A percentile compares a stretch with the other conserved stretches of the same genome.
These are phyloP conservation scores for Pinus taeda DNA, from an alignment of 75 land plant genomes.

Conservation along the genomic window DNA sequence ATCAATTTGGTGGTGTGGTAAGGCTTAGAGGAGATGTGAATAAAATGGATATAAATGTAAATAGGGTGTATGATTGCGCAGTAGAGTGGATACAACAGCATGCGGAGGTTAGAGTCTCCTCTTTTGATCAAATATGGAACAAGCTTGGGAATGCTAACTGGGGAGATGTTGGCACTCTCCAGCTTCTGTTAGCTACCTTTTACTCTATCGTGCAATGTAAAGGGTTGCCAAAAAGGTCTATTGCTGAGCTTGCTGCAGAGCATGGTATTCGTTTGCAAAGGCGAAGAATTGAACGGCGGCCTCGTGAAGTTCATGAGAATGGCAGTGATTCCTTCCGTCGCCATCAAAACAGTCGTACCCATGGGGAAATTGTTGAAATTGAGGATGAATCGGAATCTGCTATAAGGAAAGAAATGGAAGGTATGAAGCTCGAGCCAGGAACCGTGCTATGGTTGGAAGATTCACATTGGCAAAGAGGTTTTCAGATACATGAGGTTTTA, in stretches of 20 bases:
- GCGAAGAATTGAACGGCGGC: conserved; percentile 51
- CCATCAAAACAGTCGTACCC: conserved; percentile 23
- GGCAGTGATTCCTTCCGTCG: conserved; percentile 24
- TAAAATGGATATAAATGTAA: conserved; percentile 48
- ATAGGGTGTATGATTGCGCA: conserved; percentile 42
- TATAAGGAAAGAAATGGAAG: conserved; percentile 15
- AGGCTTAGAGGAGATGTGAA: conserved; percentile 60
- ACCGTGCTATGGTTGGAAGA: conserved; percentile 19
- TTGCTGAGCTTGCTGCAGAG: conserved; percentile 64
- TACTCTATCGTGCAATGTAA: conserved; percentile 60
- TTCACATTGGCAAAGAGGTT: conserved; percentile 11
- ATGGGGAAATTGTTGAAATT: conserved; percentile 51
- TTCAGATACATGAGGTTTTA: conserved; percentile 43
- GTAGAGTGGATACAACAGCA: conserved; percentile 61
- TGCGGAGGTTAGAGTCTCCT: conserved; percentile 42
- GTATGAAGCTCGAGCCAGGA: conserved; percentile 61
- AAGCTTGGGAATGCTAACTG: conserved; percentile 53
- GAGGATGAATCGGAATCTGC: conserved; percentile 20
- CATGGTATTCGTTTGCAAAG: conserved; percentile 60
- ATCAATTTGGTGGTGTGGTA: conserved; percentile 64
- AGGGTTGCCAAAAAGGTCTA: conserved; percentile 61
- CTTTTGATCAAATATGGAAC: conserved; percentile 51
- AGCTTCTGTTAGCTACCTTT: conserved; percentile 49
- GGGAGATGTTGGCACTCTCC: conserved; percentile 50
- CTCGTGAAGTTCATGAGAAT: conserved; percentile 41